Evolutionary conservation across 306 rosid genomes (phyloP), one percentile per base, ranked within the genome.

Genomic region (Cicer chorassanicum): DNA sequence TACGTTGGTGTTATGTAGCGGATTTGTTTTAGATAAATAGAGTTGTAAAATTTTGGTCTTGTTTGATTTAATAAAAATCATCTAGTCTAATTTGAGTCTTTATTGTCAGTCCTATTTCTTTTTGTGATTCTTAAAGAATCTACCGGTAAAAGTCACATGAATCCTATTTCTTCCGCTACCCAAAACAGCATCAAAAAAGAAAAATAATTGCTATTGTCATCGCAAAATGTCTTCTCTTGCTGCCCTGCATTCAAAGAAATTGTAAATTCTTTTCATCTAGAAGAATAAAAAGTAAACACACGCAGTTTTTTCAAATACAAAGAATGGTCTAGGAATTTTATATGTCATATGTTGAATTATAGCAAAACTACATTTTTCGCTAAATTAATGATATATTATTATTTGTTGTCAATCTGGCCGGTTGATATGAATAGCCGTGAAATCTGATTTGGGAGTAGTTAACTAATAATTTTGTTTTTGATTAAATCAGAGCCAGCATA

Each of bases 211-310:
- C 11, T 11, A 40, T 56, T 65, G 64, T 49, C 6, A 19, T 50
- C 50, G 7, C 80, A 40, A 68, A 50, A 15, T 50, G 34, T 68
- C 55, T 60, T 81, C 53, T 50, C 7, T 62, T 19, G 41, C 12
- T 68, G 77, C 77, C 54, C 18, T 45, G 21, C 19, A 13, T 53
- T 75, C 15, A 18, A 43, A 76, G 72, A 69, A 68, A 42, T 16
- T 41, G 12, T 41, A 34, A 8, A 65, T 48, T 65, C 13, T 29
- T 57, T 11, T 61, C 19, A 62, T 79, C 84, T 76, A 73, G 86
- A 83, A 60, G 81, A 76, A 69, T 34, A 68, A 8, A 75, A 71
- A 77, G 63, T 46, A 70, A 84, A 45, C 40, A n/a, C 39, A 50
- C 13, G 60, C 38, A 42, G 15, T 13, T 75, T 9, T 66, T 40